Evolutionary conservation across 345 rosid genomes (phyloP).

Genomic region (Odontarrhena argentea): DNA sequence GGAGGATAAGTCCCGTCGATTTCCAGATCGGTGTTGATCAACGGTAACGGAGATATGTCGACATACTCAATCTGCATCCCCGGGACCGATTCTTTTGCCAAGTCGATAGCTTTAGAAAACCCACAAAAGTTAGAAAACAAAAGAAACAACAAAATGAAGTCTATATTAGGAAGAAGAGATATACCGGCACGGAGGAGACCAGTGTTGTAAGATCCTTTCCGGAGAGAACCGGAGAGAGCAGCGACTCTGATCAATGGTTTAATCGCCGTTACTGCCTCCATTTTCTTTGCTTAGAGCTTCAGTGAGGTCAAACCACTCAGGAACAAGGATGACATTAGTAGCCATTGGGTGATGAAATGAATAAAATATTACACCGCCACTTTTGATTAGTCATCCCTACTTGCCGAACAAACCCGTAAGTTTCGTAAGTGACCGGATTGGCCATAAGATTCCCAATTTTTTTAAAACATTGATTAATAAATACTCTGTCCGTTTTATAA

Average conservation of each 20-base stretch:
- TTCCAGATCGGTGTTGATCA: constrained; percentile 74
- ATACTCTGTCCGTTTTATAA: too few species aligned
- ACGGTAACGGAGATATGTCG: constrained; percentile 64
- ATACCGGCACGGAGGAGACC: constrained; percentile 77
- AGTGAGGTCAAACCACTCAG: too few species aligned
- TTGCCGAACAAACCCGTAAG: too few species aligned
- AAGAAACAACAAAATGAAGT: not conserved
- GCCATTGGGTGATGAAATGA: too few species aligned
- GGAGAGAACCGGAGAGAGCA: constrained; percentile 83
- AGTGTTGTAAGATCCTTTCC: constrained; percentile 64
- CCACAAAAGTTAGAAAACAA: not conserved
- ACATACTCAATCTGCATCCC: constrained; percentile 59
- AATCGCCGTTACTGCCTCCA: constrained; percentile 48
- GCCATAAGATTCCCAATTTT: too few species aligned
- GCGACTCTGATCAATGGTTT: constrained; percentile 61
- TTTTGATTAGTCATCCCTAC: too few species aligned
- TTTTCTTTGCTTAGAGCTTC: not conserved
- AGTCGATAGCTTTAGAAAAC: constrained; percentile 44
- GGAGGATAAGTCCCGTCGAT: constrained; percentile 59
- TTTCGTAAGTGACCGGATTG: too few species aligned
- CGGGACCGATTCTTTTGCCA: constrained; percentile 44
- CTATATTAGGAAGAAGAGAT: not conserved
- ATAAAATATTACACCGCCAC: too few species aligned
- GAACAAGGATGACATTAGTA: too few species aligned
- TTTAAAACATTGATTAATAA: too few species aligned